Conservation (phyloP, 2,329 filamentous ascomycete genomes). For the Hysterium pulicare region DNA sequence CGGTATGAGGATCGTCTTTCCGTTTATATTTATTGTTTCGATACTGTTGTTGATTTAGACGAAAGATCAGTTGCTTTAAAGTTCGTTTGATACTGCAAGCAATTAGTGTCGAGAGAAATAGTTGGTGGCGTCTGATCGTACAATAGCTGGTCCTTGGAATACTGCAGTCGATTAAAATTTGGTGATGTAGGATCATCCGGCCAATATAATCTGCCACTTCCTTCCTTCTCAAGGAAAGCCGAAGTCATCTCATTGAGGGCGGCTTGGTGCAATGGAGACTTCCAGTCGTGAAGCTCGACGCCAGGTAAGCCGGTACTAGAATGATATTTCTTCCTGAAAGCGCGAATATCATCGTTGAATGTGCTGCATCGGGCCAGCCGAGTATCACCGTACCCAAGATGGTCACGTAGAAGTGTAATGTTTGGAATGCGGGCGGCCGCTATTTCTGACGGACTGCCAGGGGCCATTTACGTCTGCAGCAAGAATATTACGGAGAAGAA, state of each 20-base stretch:
- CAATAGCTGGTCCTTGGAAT: conserved; percentile 4
- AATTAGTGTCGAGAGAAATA: not conserved
- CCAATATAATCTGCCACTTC: conserved; percentile 5
- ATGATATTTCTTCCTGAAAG: conserved; percentile 3
- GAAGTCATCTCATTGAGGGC: conserved; percentile 2
- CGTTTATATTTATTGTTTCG: conserved; percentile 8
- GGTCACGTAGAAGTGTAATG: conserved; percentile 4
- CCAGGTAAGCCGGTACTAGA: not conserved
- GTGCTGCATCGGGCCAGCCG: not conserved
- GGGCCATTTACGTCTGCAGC: not conserved
- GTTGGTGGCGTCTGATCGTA: conserved; percentile 1
- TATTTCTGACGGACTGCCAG: not conserved
- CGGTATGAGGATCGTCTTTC: not conserved
- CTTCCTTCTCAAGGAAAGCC: conserved; percentile 2
- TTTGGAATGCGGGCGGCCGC: conserved; percentile 4
- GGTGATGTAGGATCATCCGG: conserved; percentile 1
- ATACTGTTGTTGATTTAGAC: conserved; percentile 6
- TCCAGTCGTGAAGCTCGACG: conserved; percentile 5
- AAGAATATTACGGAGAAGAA: not conserved
- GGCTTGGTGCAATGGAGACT: conserved; percentile 1
- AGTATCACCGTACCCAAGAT: conserved; percentile 3
- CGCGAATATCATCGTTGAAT: conserved; percentile 3
- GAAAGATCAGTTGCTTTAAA: conserved; percentile 5
- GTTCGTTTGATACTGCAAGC: conserved; percentile 2
- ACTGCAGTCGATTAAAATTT: conserved; percentile 6